A percentile compares a stretch with the other conserved stretches of the same genome.
phyloP scores from a whole-genome alignment of 2,329 filamentous ascomycete genomes.

The Scedosporium dehoogii region DNA sequence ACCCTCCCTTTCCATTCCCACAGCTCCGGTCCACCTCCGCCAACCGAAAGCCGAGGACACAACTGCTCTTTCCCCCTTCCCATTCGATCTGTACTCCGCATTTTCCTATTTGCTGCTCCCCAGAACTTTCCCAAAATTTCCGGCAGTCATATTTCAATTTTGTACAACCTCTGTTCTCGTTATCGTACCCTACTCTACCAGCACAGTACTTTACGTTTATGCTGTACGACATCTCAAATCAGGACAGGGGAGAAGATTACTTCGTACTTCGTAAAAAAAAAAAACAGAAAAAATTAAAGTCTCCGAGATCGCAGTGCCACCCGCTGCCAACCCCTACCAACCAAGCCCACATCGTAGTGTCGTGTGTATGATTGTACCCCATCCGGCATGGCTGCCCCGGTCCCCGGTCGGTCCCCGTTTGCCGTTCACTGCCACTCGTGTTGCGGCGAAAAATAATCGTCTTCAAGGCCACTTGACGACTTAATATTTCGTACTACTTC shows the following conservation, averaged over 20 bases:
- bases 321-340: not conserved
- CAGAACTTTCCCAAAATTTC: not conserved
- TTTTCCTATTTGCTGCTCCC: not conserved
- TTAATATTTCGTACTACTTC: not conserved
- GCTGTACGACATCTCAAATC: not conserved
- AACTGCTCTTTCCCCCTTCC: not conserved
- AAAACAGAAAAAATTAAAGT: not conserved
- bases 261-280: not conserved
- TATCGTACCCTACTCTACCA: not conserved
- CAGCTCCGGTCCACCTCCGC: conserved; percentile 1
- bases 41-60: conserved; percentile 1
- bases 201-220: not conserved
- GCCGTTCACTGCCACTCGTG: not conserved
- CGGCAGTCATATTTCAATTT: not conserved
- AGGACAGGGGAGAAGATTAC: not conserved
- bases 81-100: not conserved
- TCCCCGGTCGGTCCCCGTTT: too few relatives aligned
- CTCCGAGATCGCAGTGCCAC: not conserved
- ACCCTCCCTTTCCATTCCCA: not conserved
- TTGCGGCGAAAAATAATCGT: not conserved
- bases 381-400: too few relatives aligned
- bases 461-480: not conserved
- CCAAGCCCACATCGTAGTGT: too few relatives aligned
- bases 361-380: too few relatives aligned
- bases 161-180: not conserved